These are phyloP conservation scores for Dentipellis sp. DNA, from an alignment of 768 basidiomycete species.

Conservation along the genomic window DNA sequence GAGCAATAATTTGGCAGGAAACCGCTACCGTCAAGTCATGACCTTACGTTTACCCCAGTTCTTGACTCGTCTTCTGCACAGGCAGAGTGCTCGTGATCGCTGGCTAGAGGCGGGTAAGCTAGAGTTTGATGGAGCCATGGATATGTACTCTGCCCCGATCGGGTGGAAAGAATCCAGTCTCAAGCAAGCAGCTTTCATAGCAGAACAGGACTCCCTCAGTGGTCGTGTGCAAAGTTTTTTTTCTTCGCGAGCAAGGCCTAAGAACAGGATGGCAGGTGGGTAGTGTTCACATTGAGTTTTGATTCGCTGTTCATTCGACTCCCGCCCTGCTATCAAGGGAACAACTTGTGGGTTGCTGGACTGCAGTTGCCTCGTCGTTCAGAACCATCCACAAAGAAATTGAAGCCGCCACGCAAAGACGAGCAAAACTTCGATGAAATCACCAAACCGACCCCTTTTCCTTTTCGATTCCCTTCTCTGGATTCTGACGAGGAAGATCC, in stretches of 20 bases:
- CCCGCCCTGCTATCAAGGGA: neutral
- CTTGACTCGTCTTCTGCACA: conserved; percentile 38
- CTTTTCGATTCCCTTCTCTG: conserved; percentile 23
- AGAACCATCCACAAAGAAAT: too few species aligned
- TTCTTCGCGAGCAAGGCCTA: neutral
- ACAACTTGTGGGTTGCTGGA: neutral
- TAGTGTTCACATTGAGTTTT: too few species aligned
- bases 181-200: conserved; percentile 58
- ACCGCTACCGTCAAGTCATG: conserved; percentile 53
- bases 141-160: conserved; percentile 57
- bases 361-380: conserved; percentile 7
- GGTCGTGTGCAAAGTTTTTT: conserved; percentile 53
- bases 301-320: too few species aligned
- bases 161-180: conserved; percentile 43
- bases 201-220: conserved; percentile 61
- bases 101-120: conserved; percentile 66
- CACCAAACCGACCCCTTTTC: conserved; percentile 4
- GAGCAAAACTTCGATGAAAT: too few species aligned
- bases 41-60: conserved; percentile 48
- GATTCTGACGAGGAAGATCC: conserved; percentile 62
- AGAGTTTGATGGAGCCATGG: conserved; percentile 46
- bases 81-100: conserved; percentile 29
- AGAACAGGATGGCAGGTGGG: too few species aligned
- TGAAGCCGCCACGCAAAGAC: too few species aligned
- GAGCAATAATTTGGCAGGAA: conserved; percentile 68